Percentiles rank a stretch among this genome's conserved stretches.
phyloP scores from a whole-genome alignment of 78 protist genomes.

The Protostelium mycophagum region DNA sequence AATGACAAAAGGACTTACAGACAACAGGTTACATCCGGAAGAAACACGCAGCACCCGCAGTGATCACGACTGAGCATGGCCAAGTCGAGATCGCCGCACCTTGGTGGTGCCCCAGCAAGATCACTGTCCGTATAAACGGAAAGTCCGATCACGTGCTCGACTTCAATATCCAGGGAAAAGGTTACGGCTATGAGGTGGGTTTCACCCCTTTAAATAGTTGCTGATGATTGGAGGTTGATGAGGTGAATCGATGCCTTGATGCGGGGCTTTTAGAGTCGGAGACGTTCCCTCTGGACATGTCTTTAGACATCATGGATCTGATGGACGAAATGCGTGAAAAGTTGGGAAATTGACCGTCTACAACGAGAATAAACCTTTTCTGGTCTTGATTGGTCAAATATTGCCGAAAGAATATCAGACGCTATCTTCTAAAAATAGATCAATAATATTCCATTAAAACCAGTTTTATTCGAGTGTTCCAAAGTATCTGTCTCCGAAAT shows the following conservation, averaged over 20 bases:
- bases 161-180: neutral
- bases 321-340: neutral
- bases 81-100: neutral
- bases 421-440: too few species aligned
- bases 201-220: too few species aligned
- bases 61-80: neutral
- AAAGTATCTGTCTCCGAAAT: neutral
- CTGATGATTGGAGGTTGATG: too few species aligned
- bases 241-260: neutral
- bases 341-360: too few species aligned
- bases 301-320: neutral
- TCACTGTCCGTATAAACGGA: neutral
- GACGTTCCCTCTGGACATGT: neutral
- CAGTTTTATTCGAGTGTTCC: neutral
- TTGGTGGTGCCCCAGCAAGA: neutral
- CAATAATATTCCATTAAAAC: too few species aligned
- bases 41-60: neutral
- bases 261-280: neutral
- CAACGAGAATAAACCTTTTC: too few species aligned
- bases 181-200: neutral
- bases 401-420: too few species aligned
- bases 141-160: neutral
- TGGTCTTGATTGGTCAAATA: too few species aligned
- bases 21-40: neutral
- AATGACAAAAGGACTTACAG: too few species aligned